Base-by-base conservation (phyloP, 257 asterid species). In the Solanum okadae region DNA sequence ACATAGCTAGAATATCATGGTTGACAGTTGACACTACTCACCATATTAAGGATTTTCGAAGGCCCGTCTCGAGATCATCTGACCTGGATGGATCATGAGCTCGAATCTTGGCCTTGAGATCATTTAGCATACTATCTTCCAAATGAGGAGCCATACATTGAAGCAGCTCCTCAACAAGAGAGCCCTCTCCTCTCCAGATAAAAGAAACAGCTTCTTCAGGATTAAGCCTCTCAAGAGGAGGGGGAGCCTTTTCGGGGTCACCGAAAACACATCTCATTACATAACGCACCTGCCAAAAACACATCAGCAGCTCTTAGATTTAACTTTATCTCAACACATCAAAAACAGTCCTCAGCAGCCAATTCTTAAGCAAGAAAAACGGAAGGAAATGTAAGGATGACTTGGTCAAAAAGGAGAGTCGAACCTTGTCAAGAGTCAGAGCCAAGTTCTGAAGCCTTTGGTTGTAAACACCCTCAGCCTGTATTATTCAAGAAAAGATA, bases 371-470 rank as follows among this genome's bases (percentile, higher is more conserved):
- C 44, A 82, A 82, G 86, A 81, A 82, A 56, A 52, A 82, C 1
- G 9, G 35, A 46, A 79, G 40, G 84, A 78, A 40, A 81, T 37
- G 25, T 25, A 23, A 42, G 29, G 61, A 25, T 40, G 86, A 49
- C 70, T 82, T 82, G 22, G 70, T 52, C 86, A 49, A 37, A 87
- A 86, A 35, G 44, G 68, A 84, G 82, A 87, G 73, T 9, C 68
- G 76, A 89, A 97, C 99, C 99, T 97, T 97, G 91, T 96, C 98
- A 34, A 97, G 95, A 15, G 99, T 97, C 79, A 97, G 96, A 87
- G 99, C 98, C 94, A 97, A 91, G 93, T 97, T 95, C 92, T 97
- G 99, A 90, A 97, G 99, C 94, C 99, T 94, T 86, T 93, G 98
- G 87, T 94, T 94, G 94, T 93, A 97, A 67, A 97, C 99, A 88